Conservation (phyloP, 176 grass and related monocot species). For the Bromus sterilis region DNA sequence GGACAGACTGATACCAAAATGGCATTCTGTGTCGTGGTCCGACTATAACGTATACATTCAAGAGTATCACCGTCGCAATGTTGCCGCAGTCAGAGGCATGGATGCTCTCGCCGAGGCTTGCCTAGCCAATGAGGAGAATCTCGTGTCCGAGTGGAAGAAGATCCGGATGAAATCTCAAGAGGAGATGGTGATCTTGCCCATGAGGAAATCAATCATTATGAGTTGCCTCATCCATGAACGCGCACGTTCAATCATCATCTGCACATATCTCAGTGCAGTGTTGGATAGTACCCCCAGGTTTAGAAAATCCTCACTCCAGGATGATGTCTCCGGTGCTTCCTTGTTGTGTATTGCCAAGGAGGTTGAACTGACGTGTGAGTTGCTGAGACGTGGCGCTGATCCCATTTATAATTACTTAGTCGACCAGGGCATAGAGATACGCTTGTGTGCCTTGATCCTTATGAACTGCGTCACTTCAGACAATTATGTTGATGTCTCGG, state of each 20-base stretch:
- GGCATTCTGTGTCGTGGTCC: neutral
- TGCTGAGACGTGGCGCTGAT: neutral
- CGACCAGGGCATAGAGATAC: neutral
- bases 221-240: neutral
- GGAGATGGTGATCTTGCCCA: neutral
- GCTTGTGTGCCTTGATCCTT: neutral
- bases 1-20: neutral
- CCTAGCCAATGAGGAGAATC: neutral
- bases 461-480: neutral
- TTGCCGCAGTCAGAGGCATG: neutral
- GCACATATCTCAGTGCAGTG: neutral
- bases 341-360: neutral
- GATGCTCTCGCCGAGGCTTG: neutral
- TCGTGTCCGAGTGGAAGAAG: neutral
- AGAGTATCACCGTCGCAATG: neutral
- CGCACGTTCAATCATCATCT: neutral
- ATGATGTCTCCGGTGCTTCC: neutral
- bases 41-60: neutral
- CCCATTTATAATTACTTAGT: neutral
- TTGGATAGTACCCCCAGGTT: too few relatives aligned
- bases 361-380: too few relatives aligned
- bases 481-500: too few relatives aligned
- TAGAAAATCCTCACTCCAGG: neutral
- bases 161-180: neutral
- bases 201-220: neutral